Evolutionary conservation across 768 basidiomycete species (phyloP).

Genomic region (Termitomyces sp.): DNA sequence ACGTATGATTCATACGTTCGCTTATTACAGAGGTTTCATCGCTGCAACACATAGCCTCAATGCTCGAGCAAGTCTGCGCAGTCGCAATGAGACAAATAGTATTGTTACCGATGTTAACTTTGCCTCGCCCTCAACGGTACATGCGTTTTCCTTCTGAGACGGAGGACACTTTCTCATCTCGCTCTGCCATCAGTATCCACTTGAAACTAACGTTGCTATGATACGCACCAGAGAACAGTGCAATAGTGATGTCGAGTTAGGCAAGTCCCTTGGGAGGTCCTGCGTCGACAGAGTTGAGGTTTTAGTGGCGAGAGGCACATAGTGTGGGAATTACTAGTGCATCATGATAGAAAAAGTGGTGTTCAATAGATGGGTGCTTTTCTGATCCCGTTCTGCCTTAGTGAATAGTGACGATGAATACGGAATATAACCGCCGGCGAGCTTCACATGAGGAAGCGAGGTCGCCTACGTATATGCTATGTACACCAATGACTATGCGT

Average conservation of each 20-base stretch:
- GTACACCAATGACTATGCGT: too few species aligned
- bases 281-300: too few species aligned
- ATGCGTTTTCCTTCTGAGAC: not conserved
- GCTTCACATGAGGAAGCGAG: too few species aligned
- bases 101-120: not conserved
- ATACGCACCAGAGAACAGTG: not conserved
- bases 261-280: not conserved
- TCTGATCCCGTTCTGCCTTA: too few species aligned
- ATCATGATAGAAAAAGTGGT: not conserved
- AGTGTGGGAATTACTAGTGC: too few species aligned
- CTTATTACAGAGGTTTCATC: not conserved
- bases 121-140: not conserved
- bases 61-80: not conserved
- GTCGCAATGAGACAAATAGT: not conserved
- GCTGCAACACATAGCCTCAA: not conserved
- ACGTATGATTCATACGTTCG: not conserved
- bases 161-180: not conserved
- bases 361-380: too few species aligned
- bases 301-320: too few species aligned
- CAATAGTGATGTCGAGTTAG: not conserved
- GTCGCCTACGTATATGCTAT: too few species aligned
- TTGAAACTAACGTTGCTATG: too few species aligned
- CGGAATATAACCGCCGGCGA: too few species aligned
- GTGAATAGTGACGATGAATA: too few species aligned
- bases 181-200: not conserved